These are phyloP conservation scores for Colletotrichum sansevieriae DNA, from an alignment of 2,329 filamentous ascomycete genomes.

Conservation along the genomic window DNA sequence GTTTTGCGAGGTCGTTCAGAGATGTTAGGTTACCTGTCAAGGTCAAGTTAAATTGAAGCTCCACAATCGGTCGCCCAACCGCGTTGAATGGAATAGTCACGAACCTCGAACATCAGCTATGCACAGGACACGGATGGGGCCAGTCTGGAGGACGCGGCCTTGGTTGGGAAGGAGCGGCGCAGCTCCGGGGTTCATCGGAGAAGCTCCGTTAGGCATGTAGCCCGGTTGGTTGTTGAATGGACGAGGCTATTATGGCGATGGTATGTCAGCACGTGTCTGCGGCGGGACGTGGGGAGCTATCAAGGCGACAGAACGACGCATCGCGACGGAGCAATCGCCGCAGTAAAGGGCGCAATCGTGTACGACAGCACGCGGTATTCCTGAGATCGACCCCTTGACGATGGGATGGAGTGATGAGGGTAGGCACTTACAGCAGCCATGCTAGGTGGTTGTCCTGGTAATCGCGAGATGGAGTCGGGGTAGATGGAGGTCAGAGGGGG, in stretches of 20 bases:
- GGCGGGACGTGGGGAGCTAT: conserved; percentile 35
- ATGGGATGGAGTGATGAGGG: not conserved
- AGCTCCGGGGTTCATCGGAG: conserved; percentile 68
- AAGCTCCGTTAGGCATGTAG: conserved; percentile 75
- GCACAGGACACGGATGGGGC: conserved; percentile 76
- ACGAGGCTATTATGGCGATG: conserved; percentile 51
- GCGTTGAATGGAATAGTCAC: conserved; percentile 42
- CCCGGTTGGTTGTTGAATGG: conserved; percentile 65
- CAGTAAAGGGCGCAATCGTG: conserved; percentile 3
- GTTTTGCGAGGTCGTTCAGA: conserved; percentile 94
- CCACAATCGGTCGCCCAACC: conserved; percentile 1
- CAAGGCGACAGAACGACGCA: conserved; percentile 7
- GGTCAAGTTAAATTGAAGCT: conserved; percentile 9
- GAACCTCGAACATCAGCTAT: conserved; percentile 80
- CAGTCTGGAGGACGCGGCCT: conserved; percentile 74
- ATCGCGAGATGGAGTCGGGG: conserved; percentile 35
- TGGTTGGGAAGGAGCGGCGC: conserved; percentile 76
- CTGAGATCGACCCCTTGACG: not conserved
- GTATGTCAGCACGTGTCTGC: conserved; percentile 31
- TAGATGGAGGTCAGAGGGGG: conserved; percentile 27
- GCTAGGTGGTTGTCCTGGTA: conserved; percentile 40
- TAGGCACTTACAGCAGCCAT: conserved; percentile 42
- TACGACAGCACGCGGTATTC: not conserved
- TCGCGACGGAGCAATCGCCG: conserved; percentile 10
- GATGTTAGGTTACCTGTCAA: conserved; percentile 90